Evolutionary conservation across 2,329 filamentous ascomycete species (phyloP).

Genomic region (Fusarium drepaniforme): DNA sequence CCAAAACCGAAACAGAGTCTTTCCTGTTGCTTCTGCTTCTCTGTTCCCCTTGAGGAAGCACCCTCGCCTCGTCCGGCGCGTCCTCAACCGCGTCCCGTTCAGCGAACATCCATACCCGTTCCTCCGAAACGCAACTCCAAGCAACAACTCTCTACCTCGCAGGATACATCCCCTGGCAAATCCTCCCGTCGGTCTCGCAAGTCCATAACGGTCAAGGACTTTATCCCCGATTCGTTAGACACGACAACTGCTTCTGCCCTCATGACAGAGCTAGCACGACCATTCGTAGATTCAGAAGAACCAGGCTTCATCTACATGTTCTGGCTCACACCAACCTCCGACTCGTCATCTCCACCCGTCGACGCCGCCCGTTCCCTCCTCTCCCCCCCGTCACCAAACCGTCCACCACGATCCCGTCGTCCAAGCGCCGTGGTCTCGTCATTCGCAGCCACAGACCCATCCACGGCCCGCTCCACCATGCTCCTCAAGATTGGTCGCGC

Average conservation of each 20-base stretch:
- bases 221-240: slow-evolving; percentile 77
- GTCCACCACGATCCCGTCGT: slow-evolving; percentile 54
- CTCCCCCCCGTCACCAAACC: slow-evolving; percentile 58
- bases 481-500: slow-evolving; percentile 76
- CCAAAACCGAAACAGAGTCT: slow-evolving; percentile 46
- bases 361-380: slow-evolving; percentile 72
- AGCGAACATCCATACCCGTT: slow-evolving; percentile 46
- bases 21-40: slow-evolving; percentile 66
- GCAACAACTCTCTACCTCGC: slow-evolving; percentile 24
- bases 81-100: slow-evolving; percentile 62
- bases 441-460: slow-evolving; percentile 55
- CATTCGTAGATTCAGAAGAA: slow-evolving; percentile 76
- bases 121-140: slow-evolving; percentile 32
- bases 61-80: slow-evolving; percentile 54
- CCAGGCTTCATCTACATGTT: slow-evolving; percentile 99
- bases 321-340: slow-evolving; percentile 82
- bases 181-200: slow-evolving; percentile 46
- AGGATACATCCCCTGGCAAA: slow-evolving; percentile 46
- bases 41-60: slow-evolving; percentile 59
- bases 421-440: slow-evolving; percentile 68
- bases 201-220: slow-evolving; percentile 53
- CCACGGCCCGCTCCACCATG: slow-evolving; percentile 62
- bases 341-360: slow-evolving; percentile 61
- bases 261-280: slow-evolving; percentile 80
- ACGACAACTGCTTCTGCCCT: slow-evolving; percentile 78